These are phyloP conservation scores for Tulasnella sp. DNA, from an alignment of 768 basidiomycete species.

Conservation along the genomic window DNA sequence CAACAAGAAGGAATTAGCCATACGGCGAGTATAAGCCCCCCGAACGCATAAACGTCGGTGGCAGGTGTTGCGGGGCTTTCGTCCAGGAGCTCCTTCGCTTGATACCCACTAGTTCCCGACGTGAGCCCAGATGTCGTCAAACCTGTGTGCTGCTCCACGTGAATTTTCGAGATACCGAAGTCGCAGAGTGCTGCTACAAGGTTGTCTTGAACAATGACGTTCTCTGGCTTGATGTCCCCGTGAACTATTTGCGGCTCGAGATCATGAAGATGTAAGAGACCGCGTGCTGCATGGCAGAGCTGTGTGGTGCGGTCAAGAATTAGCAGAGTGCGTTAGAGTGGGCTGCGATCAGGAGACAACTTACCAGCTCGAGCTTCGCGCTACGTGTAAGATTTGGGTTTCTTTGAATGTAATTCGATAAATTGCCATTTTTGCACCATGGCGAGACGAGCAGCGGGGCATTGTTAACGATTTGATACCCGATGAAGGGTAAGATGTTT, in stretches of 20 bases:
- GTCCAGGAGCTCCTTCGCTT: neutral
- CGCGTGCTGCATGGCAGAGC: neutral
- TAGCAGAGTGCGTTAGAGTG: neutral
- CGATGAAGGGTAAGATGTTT: neutral
- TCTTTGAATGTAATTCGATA: neutral
- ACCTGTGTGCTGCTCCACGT: neutral
- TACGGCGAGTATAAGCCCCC: neutral
- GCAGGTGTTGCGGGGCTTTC: neutral
- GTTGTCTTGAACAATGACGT: neutral
- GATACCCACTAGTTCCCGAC: neutral
- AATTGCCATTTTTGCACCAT: neutral
- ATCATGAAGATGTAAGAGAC: neutral
- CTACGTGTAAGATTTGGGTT: neutral
- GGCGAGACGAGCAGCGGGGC: neutral
- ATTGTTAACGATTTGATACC: neutral
- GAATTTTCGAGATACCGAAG: neutral
- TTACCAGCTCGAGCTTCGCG: neutral
- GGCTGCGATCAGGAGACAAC: neutral
- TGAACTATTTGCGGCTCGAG: neutral
- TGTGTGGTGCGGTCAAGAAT: neutral
- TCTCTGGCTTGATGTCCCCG: neutral
- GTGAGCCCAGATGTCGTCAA: neutral
- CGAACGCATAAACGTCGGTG: conserved; percentile 11
- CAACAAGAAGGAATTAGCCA: no score
- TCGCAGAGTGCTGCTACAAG: neutral